Base-by-base conservation (phyloP, 257 asterid genomes). In the Penstemon davidsonii region DNA sequence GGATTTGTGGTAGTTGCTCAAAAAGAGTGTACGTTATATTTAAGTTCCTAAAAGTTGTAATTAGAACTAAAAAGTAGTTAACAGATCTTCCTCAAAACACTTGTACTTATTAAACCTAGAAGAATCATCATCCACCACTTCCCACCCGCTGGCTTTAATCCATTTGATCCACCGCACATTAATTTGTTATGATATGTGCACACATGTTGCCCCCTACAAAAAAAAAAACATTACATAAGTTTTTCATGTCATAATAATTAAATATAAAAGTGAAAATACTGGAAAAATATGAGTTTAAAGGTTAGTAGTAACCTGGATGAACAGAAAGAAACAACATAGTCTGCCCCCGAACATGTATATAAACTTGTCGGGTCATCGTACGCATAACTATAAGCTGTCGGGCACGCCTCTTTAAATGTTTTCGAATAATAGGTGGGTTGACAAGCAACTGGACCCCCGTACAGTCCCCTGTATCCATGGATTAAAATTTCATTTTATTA, bases 341-440 rank as follows among this genome's bases (percentile, higher is more conserved):
- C 97, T 0, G 94, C 25, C 0, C 83, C 91, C 0, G 85, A 57
- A 72, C 98, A 93, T 0, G 88, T 86, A 52, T 85, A 93, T 7
- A 92, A 82, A 44, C 98, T 92, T 4, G 86, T 70, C 1, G 97
- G 98, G 46, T 92, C 98, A 71, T 93, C 98, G 58, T 93, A 93
- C 0, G 98, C 98, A 18, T 93, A 93, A 69, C 98, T 93, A 70
- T 93, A 93, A 13, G 97, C 88, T 7, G 79, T 41, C 0, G 99
- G 97, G 75, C 99, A 93, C 0, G 88, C 91, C 36, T 84, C 51
- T 78, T 93, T 93, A 47, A 93, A 93, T 47, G 12, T 53, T 78
- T 79, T 84, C 1, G 99, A 93, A 68, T 93, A 93, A 53, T 62
- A 81, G 7, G 99, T 88, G 3, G 99, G 92, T 53, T 78, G 89